Evolutionary conservation across 768 basidiomycete species (phyloP).

Genomic region (Lentinula raphanica): DNA sequence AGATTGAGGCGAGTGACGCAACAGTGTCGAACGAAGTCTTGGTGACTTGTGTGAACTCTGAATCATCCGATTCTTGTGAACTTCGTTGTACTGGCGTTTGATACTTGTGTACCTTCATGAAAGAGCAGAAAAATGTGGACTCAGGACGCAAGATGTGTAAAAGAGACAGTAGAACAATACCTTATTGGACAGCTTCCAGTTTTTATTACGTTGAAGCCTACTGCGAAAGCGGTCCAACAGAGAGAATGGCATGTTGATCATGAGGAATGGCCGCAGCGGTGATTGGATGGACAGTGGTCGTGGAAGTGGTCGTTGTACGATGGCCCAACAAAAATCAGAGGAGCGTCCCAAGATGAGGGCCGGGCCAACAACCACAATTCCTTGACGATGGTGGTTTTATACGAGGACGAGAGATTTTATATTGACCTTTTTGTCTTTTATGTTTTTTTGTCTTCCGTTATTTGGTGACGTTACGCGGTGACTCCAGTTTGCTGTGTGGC

Average conservation of each 20-base stretch:
- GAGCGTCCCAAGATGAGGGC: not conserved
- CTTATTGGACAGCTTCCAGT: not conserved
- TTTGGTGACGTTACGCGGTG: not conserved
- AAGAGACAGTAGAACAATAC: not conserved
- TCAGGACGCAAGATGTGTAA: not conserved
- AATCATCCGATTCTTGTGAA: not conserved
- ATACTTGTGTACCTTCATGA: not conserved
- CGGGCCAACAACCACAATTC: not conserved
- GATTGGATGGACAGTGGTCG: not conserved
- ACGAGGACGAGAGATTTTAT: not conserved
- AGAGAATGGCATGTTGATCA: not conserved
- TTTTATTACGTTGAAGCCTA: not conserved
- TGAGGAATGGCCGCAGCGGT: not conserved
- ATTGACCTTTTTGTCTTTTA: not conserved
- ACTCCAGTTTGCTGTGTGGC: not conserved
- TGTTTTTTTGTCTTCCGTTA: not conserved
- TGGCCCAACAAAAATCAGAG: not conserved
- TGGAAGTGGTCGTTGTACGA: not conserved
- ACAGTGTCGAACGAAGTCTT: not conserved
- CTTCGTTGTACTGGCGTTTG: not conserved
- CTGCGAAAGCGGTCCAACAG: conserved; percentile 2
- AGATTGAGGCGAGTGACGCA: not conserved
- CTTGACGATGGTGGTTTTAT: not conserved
- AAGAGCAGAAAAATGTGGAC: not conserved
- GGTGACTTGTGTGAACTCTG: not conserved